Conservation (phyloP, 1,139 yeast species). For the Yarrowia galli region DNA sequence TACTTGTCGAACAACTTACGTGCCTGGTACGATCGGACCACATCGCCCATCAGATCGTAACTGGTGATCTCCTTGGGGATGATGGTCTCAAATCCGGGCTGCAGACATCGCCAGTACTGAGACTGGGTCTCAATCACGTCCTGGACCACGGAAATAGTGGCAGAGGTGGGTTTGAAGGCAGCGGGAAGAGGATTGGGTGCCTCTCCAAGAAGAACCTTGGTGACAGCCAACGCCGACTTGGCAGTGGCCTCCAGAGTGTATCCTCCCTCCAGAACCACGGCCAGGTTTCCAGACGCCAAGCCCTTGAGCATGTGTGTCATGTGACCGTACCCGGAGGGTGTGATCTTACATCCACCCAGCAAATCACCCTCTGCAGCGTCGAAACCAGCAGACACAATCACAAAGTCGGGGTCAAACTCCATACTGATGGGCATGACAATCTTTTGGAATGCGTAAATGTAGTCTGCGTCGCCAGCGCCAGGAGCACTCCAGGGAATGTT, state of each 20-base stretch:
- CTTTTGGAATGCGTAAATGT: conserved; percentile 86
- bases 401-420: conserved; percentile 92
- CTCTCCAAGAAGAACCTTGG: conserved; percentile 91
- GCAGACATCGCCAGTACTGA: conserved; percentile 84
- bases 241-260: conserved; percentile 92
- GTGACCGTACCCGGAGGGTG: conserved; percentile 95
- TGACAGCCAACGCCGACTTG: conserved; percentile 87
- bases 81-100: conserved; percentile 66
- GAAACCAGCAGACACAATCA: conserved; percentile 92
- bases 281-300: conserved; percentile 84
- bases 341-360: conserved; percentile 96
- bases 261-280: conserved; percentile 95
- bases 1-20: conserved; percentile 61
- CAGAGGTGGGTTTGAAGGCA: conserved; percentile 35
- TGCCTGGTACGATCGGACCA: conserved; percentile 76
- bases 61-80: conserved; percentile 41
- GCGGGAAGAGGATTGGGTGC: conserved; percentile 77
- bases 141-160: conserved; percentile 81
- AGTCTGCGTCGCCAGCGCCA: conserved; percentile 96
- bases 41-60: conserved; percentile 53
- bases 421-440: conserved; percentile 88
- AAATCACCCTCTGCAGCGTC: conserved; percentile 99
- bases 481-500: conserved; percentile 95
- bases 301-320: conserved; percentile 93
- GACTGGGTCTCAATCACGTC: conserved; percentile 84